phyloP scores from a whole-genome alignment of 148 eudicot species.

The Rhododendron mucronatum region DNA sequence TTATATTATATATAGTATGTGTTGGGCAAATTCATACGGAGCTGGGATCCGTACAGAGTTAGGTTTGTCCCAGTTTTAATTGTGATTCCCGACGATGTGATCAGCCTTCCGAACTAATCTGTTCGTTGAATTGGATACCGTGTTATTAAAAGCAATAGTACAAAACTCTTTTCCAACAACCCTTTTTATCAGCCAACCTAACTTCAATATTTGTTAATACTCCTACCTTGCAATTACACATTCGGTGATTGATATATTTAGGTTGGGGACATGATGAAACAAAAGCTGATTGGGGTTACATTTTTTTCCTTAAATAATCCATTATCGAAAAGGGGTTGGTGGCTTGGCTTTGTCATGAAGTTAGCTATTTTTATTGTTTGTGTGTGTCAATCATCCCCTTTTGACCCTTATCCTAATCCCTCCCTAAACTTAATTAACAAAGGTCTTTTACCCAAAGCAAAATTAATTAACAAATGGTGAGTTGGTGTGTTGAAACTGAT shows the following conservation, averaged over 20 bases:
- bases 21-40: neutral
- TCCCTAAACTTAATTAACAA: conserved; percentile 11
- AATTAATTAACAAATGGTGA: conserved; percentile 8
- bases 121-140: neutral
- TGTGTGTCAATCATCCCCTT: conserved; percentile 10
- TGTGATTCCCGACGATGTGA: neutral
- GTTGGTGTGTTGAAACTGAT: conserved; percentile 1
- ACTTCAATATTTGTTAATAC: neutral
- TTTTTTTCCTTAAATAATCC: neutral
- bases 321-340: conserved; percentile 31
- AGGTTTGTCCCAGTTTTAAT: neutral
- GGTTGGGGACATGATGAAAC: conserved; percentile 15
- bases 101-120: neutral
- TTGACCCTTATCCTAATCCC: conserved; percentile 12
- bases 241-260: neutral
- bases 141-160: too few relatives aligned
- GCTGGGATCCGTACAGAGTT: neutral
- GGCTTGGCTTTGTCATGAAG: conserved; percentile 49
- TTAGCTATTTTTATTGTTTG: conserved; percentile 18
- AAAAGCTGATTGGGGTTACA: conserved; percentile 8
- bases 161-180: neutral
- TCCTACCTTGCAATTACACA: neutral
- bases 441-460: neutral
- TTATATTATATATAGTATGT: neutral
- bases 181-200: neutral